These are phyloP conservation scores for Lactarius pseudohatsudake DNA, from an alignment of 768 basidiomycete genomes.

Conservation along the genomic window DNA sequence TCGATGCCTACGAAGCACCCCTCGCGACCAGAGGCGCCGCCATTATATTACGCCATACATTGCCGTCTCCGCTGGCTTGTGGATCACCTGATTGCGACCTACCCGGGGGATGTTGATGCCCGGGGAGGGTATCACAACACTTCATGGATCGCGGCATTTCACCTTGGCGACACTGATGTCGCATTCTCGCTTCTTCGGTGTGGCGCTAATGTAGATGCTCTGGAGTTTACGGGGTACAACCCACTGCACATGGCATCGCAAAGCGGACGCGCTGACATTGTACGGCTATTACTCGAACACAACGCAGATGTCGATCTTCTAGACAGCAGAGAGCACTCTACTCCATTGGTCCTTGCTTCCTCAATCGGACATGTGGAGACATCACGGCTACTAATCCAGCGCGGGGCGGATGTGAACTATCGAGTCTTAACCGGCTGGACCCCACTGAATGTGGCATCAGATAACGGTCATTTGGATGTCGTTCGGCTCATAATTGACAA, in stretches of 20 bases:
- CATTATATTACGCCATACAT: conserved; percentile 1
- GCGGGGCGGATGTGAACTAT: no score
- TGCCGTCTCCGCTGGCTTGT: background rate
- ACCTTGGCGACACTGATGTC: background rate
- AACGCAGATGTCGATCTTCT: background rate
- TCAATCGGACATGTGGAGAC: no score
- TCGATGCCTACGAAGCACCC: background rate
- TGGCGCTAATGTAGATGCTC: background rate
- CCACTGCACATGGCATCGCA: background rate
- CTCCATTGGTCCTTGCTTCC: no score
- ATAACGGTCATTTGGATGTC: no score
- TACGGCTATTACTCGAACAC: conserved; percentile 4
- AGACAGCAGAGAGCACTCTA: fast-evolving
- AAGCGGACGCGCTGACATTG: background rate
- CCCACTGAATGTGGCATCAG: no score
- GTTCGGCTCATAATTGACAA: no score
- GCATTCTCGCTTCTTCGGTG: background rate
- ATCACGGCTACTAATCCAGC: no score
- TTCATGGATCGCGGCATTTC: background rate
- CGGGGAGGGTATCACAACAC: background rate
- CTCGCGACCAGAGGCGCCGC: background rate
- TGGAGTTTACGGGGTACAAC: background rate
- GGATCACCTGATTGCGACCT: conserved; percentile 1
- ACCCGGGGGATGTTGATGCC: background rate
- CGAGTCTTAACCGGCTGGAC: no score